phyloP scores from a whole-genome alignment of 805 yeast species.

The Zygosaccharomyces lentus region DNA sequence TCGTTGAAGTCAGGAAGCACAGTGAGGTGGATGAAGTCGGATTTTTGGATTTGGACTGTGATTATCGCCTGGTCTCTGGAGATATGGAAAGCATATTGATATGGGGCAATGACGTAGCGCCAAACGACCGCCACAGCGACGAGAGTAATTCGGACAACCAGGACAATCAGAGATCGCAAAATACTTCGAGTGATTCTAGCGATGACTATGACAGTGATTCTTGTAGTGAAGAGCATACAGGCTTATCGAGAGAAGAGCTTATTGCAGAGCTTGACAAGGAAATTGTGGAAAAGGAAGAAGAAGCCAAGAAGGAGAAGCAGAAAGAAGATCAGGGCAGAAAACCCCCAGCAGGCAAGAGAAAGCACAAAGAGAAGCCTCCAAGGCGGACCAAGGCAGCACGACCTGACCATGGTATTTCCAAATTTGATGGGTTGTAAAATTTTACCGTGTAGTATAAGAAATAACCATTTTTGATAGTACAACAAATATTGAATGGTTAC shows the following conservation, averaged over 20 bases:
- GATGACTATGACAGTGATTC: conserved; percentile 16
- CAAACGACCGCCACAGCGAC: conserved; percentile 10
- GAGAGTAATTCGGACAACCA: conserved; percentile 23
- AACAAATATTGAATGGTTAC: too few species aligned
- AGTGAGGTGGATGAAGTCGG: conserved; percentile 69
- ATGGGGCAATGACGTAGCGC: conserved; percentile 45
- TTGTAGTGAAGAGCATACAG: conserved; percentile 18
- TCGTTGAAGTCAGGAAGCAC: conserved; percentile 64
- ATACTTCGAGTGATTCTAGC: conserved; percentile 13
- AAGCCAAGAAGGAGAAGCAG: conserved; percentile 16
- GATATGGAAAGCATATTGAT: conserved; percentile 79
- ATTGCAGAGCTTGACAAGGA: conserved; percentile 33
- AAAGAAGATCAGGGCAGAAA: background rate
- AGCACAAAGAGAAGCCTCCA: conserved; percentile 7
- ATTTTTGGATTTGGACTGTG: conserved; percentile 70
- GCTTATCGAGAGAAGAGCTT: conserved; percentile 30
- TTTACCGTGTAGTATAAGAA: background rate
- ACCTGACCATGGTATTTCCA: conserved; percentile 58
- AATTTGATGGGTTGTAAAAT: conserved; percentile 53
- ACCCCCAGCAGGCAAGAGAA: conserved; percentile 1
- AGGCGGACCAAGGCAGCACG: conserved; percentile 33
- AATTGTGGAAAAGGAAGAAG: conserved; percentile 18
- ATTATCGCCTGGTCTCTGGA: conserved; percentile 73
- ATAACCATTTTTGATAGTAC: background rate
- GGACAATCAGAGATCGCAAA: conserved; percentile 22